Evolutionary conservation across 2,329 filamentous ascomycete species (phyloP).

Genomic region (Tolypocladium sp.): DNA sequence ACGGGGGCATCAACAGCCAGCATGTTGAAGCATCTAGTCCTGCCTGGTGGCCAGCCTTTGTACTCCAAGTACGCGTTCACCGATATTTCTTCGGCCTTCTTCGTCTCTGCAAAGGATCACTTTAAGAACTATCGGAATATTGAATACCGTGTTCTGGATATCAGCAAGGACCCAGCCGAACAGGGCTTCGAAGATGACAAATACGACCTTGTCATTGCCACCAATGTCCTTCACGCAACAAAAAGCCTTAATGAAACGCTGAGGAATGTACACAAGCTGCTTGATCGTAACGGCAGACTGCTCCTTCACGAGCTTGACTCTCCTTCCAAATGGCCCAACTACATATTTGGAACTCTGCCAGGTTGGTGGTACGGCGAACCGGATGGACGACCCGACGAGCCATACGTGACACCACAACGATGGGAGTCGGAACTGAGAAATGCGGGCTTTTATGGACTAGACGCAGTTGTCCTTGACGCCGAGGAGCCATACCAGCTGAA

Average conservation of each 20-base stretch:
- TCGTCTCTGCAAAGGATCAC: constrained; percentile 17
- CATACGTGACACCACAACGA: constrained; percentile 9
- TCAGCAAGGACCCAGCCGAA: background rate
- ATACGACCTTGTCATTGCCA: background rate
- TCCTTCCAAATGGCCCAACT: background rate
- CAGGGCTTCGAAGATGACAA: background rate
- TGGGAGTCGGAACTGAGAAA: constrained; percentile 17
- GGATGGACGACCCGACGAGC: constrained; percentile 13
- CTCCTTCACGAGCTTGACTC: background rate
- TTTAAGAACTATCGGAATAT: constrained; percentile 15
- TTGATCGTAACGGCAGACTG: background rate
- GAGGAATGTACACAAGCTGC: background rate
- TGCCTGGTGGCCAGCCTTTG: constrained; percentile 7
- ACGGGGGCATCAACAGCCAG: constrained; percentile 14
- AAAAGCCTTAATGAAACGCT: background rate
- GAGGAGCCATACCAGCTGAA: background rate
- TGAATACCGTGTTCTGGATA: constrained; percentile 16
- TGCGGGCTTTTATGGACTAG: constrained; percentile 8
- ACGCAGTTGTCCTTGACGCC: background rate
- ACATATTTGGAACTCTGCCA: background rate
- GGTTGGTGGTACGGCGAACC: constrained; percentile 24
- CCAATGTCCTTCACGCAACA: constrained; percentile 1
- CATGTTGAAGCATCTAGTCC: background rate
- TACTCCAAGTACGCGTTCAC: constrained; percentile 14
- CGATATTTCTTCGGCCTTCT: constrained; percentile 18